phyloP scores from a whole-genome alignment of 2,329 filamentous ascomycete species.

The Fusarium pseudoanthophilum region DNA sequence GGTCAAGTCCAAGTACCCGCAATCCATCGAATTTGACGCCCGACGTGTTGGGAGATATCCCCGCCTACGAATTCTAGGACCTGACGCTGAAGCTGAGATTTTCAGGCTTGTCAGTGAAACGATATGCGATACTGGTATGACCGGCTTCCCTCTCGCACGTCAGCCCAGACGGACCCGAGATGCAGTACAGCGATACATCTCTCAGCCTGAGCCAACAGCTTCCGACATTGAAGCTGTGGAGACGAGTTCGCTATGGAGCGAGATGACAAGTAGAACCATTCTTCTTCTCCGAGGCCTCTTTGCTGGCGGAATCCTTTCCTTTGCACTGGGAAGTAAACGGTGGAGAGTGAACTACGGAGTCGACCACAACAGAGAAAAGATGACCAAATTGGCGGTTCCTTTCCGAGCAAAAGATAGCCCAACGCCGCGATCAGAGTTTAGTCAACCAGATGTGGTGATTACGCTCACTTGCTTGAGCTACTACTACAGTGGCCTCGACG shows the following conservation, averaged over 20 bases:
- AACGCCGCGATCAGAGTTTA: slow-evolving; percentile 67
- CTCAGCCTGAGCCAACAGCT: slow-evolving; percentile 41
- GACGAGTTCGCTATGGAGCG: slow-evolving; percentile 50
- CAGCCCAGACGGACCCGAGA: slow-evolving; percentile 47
- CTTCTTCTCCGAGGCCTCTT: slow-evolving; percentile 67
- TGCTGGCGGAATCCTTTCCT: slow-evolving; percentile 63
- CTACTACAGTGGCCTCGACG: slow-evolving; percentile 65
- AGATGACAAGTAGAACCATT: slow-evolving; percentile 49
- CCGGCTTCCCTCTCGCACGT: slow-evolving; percentile 54
- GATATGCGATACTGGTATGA: slow-evolving; percentile 57
- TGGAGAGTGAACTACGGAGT: slow-evolving; percentile 75
- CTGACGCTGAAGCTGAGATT: slow-evolving; percentile 45
- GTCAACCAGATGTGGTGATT: slow-evolving; percentile 69
- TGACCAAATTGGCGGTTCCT: slow-evolving; percentile 64
- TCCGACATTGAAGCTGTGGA: slow-evolving; percentile 52
- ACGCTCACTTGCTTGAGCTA: slow-evolving; percentile 65
- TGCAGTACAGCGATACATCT: slow-evolving; percentile 58
- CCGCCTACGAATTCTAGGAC: slow-evolving; percentile 58
- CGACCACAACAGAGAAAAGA: slow-evolving; percentile 53
- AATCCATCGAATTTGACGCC: slow-evolving; percentile 56
- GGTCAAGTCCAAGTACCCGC: slow-evolving; percentile 47
- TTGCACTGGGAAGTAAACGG: slow-evolving; percentile 65
- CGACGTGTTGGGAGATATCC: slow-evolving; percentile 55
- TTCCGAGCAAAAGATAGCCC: slow-evolving; percentile 70
- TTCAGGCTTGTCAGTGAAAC: slow-evolving; percentile 49